Conservation (phyloP, 2,329 filamentous ascomycete genomes). For the Talaromyces funiculosus region DNA sequence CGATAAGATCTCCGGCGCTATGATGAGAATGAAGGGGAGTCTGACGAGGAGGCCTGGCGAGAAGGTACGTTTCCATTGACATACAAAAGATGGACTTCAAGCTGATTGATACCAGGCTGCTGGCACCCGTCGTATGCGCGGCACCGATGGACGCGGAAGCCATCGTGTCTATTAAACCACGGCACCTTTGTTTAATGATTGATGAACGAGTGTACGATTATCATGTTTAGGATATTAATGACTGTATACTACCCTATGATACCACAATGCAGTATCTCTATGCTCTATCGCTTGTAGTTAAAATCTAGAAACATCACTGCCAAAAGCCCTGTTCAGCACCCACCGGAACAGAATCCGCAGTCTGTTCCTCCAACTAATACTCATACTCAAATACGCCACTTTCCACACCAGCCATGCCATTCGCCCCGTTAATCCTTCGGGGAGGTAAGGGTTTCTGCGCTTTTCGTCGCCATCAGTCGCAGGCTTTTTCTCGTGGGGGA, state of each 20-base stretch:
- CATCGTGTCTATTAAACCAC: conserved; percentile 13
- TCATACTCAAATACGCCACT: conserved; percentile 43
- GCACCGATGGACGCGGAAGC: conserved; percentile 63
- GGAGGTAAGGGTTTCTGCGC: conserved; percentile 25
- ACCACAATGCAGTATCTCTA: background rate
- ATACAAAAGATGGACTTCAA: background rate
- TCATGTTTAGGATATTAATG: background rate
- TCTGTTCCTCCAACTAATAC: conserved; percentile 44
- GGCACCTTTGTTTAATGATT: background rate
- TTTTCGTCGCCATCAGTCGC: background rate
- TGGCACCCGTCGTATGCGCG: conserved; percentile 67
- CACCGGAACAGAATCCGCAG: conserved; percentile 38
- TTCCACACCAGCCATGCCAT: conserved; percentile 42
- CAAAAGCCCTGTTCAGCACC: conserved; percentile 39
- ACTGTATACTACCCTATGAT: background rate
- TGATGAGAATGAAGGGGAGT: conserved; percentile 66
- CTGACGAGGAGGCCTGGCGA: conserved; percentile 63
- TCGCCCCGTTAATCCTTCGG: conserved; percentile 34
- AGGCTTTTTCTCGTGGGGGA: conserved; percentile 26
- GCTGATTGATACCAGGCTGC: conserved; percentile 51
- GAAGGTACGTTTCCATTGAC: conserved; percentile 49
- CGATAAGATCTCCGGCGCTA: conserved; percentile 71
- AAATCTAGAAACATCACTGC: conserved; percentile 41
- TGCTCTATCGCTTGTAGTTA: too few species aligned
- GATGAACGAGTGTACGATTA: conserved; percentile 1